A percentile compares a stretch with the other conserved stretches of the same genome.
Conservation (phyloP, 805 yeast genomes). For the Starmerella lactis-condensi region DNA sequence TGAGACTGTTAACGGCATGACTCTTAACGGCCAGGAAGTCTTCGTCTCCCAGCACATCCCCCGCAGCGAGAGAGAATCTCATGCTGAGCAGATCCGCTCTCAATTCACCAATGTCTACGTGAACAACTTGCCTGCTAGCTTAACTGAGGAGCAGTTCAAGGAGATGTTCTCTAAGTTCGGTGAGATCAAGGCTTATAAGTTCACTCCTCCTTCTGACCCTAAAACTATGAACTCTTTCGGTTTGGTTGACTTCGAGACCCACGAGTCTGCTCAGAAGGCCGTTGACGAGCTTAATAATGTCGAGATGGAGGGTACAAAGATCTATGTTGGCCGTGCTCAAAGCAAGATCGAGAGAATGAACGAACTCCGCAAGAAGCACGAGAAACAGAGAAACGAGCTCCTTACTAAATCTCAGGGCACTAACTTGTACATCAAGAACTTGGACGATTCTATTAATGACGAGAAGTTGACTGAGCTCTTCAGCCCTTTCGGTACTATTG, state of each 20-base stretch:
- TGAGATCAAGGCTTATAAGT: slow-evolving; percentile 59
- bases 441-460: slow-evolving; percentile 83
- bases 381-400: slow-evolving; percentile 78
- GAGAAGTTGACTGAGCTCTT: slow-evolving; percentile 84
- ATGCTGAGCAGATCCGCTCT: slow-evolving; percentile 74
- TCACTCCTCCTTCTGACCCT: slow-evolving; percentile 68
- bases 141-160: slow-evolving; percentile 36
- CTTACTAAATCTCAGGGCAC: slow-evolving; percentile 91
- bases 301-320: slow-evolving; percentile 60
- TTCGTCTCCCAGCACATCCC: slow-evolving; percentile 88
- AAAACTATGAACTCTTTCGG: slow-evolving; percentile 93
- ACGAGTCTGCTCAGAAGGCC: slow-evolving; percentile 76
- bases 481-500: slow-evolving; percentile 80
- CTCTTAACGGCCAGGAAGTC: slow-evolving; percentile 86
- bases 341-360: slow-evolving; percentile 95
- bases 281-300: slow-evolving; percentile 78
- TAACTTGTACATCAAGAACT: slow-evolving; percentile 88
- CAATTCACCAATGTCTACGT: slow-evolving; percentile 91
- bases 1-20: slow-evolving; percentile 95
- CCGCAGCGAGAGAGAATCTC: slow-evolving; percentile 84
- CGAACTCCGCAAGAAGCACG: slow-evolving; percentile 88
- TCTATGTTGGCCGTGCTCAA: slow-evolving; percentile 97
- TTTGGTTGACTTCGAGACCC: slow-evolving; percentile 76
- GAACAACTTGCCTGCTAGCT: slow-evolving; percentile 64
- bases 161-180: slow-evolving; percentile 60